Evolutionary conservation across 352 stramenopile genomes (phyloP).

Genomic region (Phytophthora idaei): DNA sequence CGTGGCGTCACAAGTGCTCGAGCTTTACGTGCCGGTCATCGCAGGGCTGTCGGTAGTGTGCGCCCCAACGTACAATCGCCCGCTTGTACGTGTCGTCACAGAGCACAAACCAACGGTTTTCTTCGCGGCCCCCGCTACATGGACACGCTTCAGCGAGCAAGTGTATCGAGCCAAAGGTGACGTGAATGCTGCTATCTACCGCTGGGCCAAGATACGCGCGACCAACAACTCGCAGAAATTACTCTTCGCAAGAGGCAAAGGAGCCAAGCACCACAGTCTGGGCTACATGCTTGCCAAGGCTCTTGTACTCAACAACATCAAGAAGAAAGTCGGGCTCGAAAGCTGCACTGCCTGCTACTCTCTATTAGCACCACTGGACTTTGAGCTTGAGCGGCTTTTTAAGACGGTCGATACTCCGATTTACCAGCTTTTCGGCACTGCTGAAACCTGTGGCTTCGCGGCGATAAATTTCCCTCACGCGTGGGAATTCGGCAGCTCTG

Average conservation of each 20-base stretch:
- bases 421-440: conserved; percentile 75
- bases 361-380: conserved; percentile 75
- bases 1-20: conserved; percentile 70
- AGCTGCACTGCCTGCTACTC: conserved; percentile 79
- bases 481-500: conserved; percentile 77
- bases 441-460: conserved; percentile 73
- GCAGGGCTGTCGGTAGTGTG: conserved; percentile 69
- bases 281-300: conserved; percentile 83
- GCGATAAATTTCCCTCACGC: conserved; percentile 74
- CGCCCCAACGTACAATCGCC: conserved; percentile 47
- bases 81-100: conserved; percentile 62
- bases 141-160: conserved; percentile 67
- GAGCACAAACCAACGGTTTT: conserved; percentile 70
- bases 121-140: conserved; percentile 79
- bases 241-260: conserved; percentile 46
- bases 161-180: conserved; percentile 80
- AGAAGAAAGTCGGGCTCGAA: conserved; percentile 80
- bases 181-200: conserved; percentile 69
- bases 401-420: conserved; percentile 86
- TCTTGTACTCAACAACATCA: conserved; percentile 80
- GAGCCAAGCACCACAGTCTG: conserved; percentile 56
- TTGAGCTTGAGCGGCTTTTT: conserved; percentile 82
- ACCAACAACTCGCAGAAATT: conserved; percentile 84
- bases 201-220: conserved; percentile 80
- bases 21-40: conserved; percentile 76